Conservation (phyloP, 1,284 basidiomycete genomes). For the Papiliotrema terrestris region DNA sequence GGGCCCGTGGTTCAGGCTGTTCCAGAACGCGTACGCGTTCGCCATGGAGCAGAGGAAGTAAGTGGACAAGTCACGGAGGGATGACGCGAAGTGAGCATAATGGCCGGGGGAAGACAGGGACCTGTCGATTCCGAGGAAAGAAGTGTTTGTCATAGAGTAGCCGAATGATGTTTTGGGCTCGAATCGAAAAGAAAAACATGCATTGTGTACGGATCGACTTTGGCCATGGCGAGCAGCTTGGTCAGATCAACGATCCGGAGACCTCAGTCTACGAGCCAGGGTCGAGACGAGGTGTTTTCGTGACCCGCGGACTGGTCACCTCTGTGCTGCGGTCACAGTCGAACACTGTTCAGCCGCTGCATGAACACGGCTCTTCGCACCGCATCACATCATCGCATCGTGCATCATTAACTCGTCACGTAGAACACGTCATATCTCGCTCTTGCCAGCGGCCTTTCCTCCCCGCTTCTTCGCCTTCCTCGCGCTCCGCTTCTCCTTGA, state of each 20-base stretch:
- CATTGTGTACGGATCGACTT: background rate
- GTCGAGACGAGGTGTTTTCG: too few relatives aligned
- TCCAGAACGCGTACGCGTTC: constrained; percentile 73
- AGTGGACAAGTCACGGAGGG: background rate
- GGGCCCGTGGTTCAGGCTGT: constrained; percentile 93
- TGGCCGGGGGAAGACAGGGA: background rate
- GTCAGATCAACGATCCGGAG: too few relatives aligned
- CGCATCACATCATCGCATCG: too few relatives aligned
- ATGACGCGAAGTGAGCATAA: background rate
- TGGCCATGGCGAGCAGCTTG: too few relatives aligned
- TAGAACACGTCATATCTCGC: background rate
- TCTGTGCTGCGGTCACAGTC: too few relatives aligned
- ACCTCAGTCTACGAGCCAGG: too few relatives aligned
- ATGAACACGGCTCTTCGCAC: too few relatives aligned
- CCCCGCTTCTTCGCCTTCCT: background rate
- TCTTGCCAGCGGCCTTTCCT: constrained; percentile 8
- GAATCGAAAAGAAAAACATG: background rate
- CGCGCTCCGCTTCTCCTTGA: constrained; percentile 17
- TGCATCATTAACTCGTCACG: too few relatives aligned
- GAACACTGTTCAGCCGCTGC: too few relatives aligned
- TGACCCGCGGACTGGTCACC: too few relatives aligned
- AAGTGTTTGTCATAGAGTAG: background rate
- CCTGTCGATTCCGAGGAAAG: background rate
- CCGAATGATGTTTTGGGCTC: background rate
- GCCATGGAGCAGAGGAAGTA: constrained; percentile 23